phyloP scores from a whole-genome alignment of 2,329 filamentous ascomycete species.

The Hirsutella minnesotensis region DNA sequence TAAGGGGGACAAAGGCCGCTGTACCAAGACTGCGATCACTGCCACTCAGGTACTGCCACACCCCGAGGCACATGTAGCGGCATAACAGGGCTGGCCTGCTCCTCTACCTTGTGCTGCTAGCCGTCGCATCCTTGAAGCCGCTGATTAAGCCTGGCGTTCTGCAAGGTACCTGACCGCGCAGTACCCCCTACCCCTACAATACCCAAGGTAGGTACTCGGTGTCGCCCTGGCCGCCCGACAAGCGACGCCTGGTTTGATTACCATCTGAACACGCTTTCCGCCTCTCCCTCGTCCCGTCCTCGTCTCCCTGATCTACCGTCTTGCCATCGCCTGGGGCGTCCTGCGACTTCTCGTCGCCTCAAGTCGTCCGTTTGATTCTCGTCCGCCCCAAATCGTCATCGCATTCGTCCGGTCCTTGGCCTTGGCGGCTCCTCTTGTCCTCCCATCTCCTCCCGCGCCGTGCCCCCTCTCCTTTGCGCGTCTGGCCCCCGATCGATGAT shows the following conservation, averaged over 20 bases:
- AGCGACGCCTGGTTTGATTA: slow-evolving; percentile 1
- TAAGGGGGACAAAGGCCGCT: no score
- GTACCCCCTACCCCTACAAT: no score
- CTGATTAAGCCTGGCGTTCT: not conserved
- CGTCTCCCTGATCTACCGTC: not conserved
- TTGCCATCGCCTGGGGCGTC: not conserved
- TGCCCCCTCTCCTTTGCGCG: not conserved
- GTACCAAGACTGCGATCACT: no score
- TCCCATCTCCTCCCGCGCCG: not conserved
- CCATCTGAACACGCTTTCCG: not conserved
- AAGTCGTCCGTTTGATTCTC: not conserved
- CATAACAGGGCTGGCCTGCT: no score
- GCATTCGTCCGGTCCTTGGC: not conserved
- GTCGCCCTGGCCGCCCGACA: not conserved
- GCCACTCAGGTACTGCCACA: no score
- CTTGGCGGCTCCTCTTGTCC: not conserved
- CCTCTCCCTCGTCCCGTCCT: not conserved
- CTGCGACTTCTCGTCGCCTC: not conserved
- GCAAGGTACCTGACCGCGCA: not conserved
- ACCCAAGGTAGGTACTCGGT: no score
- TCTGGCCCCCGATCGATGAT: slow-evolving; percentile 3
- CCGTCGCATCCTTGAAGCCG: not conserved
- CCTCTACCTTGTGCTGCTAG: not conserved
- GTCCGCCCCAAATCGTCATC: not conserved
- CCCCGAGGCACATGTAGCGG: no score